phyloP scores from a whole-genome alignment of 306 rosid genomes.

The Prunus mume region DNA sequence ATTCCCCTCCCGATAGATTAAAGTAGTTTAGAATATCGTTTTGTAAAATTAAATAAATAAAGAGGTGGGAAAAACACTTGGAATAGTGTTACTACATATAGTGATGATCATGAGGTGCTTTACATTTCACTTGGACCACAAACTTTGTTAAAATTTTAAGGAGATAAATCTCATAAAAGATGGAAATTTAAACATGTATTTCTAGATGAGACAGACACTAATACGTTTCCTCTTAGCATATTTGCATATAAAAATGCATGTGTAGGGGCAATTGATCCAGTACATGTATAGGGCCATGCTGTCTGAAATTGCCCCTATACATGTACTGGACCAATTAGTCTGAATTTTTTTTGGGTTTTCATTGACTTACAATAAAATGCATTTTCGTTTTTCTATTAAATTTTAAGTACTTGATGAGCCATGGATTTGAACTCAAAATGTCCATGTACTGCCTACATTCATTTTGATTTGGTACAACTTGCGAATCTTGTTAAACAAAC shows the following conservation, averaged over 20 bases:
- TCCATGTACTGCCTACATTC: conserved; percentile 1
- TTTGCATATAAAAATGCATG: not conserved
- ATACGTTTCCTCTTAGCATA: not conserved
- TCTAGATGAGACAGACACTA: not conserved
- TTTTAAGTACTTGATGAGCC: not conserved
- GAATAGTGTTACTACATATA: too few relatives aligned
- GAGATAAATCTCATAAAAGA: too few relatives aligned
- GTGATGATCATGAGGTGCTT: too few relatives aligned
- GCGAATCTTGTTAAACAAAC: conserved; percentile 14
- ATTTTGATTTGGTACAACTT: conserved; percentile 9
- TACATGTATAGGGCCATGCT: not conserved
- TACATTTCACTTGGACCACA: too few relatives aligned
- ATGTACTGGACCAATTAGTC: not conserved
- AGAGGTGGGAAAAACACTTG: too few relatives aligned
- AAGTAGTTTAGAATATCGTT: too few relatives aligned
- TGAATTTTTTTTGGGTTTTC: not conserved
- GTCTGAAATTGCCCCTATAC: not conserved
- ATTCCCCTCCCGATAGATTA: too few relatives aligned
- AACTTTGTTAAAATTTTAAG: too few relatives aligned
- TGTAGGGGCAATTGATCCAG: not conserved
- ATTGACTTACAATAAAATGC: too few relatives aligned
- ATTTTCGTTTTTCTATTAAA: not conserved
- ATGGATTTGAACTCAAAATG: not conserved
- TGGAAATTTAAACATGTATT: not conserved
- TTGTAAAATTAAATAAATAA: too few relatives aligned